Base-by-base conservation (phyloP, 140 eudicot genomes). In the Cichorium intybus region DNA sequence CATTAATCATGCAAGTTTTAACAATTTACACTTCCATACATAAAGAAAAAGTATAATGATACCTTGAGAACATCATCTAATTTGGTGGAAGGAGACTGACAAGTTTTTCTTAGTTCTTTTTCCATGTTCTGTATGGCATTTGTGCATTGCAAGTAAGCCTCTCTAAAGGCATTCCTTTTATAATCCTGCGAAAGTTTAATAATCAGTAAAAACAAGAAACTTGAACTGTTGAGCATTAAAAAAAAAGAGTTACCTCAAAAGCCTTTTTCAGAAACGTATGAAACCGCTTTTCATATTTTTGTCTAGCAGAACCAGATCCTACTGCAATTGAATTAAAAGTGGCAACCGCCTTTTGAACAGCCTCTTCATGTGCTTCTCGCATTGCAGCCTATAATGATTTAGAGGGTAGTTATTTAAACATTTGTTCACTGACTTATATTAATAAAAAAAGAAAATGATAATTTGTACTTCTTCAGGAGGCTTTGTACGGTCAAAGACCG, bases 331-430 rank as follows among this genome's bases (percentile, higher is more conserved):
- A 50, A 69, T 89, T 87, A 77, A 94, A 94, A 50, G 80, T 72
- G 34, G 81, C 80, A 79, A 84, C 43, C 0, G 96, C 81, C 65
- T 82, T 89, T 60, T 89, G 97, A 57, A 78, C 85, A 60, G 97
- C 95, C 53, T 56, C 97, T 80, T 94, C 99, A 62, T 94, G 99
- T 23, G 99, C 99, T 81, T 86, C 99, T 76, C 99, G 80, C 77
- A 94, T 67, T 16, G 89, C 81, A 79, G 79, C 95, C 99, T 94
- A 69, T 60, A 68, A 64, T 16, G 54, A 48, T 16, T 37, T 48
- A 10, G 47, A 46, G 20, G 27, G 52, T 41, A 41, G 50, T 54
- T 62, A 56, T 31, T 20, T 12, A 16, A 60, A 31, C 63, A 63
- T 18, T 46, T 29, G 29, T 17, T 39, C 70, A 49, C 10, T 31